Evolutionary conservation across 2,329 filamentous ascomycete species (phyloP), one percentile per base, ranked within the genome.

Genomic region (Clonostachys chloroleuca): DNA sequence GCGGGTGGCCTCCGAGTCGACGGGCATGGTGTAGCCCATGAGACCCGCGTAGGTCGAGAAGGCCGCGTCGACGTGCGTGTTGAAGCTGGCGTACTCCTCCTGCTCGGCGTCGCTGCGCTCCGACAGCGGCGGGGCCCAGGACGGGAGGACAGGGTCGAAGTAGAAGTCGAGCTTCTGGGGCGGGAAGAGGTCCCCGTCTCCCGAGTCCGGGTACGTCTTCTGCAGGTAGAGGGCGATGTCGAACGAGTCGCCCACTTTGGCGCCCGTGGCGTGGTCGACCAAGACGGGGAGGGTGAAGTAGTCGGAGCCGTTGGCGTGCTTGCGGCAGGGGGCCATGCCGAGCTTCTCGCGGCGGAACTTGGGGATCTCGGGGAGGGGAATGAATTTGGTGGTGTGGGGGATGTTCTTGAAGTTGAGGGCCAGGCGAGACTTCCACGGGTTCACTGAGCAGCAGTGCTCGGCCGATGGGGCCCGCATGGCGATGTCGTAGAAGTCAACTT

Each of bases 221-320:
- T 85, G 73, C 3, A 86, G 68, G 54, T 84, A 78, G 24, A 74
- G 61, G 7, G 83, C 83, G 50, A 86, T 86, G 45, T 86, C 83
- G 56, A 84, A 83, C 3, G 81, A 80, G 62, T 87, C 83, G 6
- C 83, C 83, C 4, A 85, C 47, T 0, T 67, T 44, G 1, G 61
- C 49, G 6, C 55, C 56, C 0, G 70, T 74, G 16, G 55, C 47
- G 0, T 66, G 58, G 44, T 84, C 77, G 1, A 65, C 54, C 18
- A 86, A 59, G 40, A 84, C 69, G 2, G 83, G 83, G 0, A 86
- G 70, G 3, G 83, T 87, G 61, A 72, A 71, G 64, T 72, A 86
- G 54, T 82, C 77, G 34, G 63, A 66, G 40, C 80, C 81, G 53
- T 85, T 74, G 51, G 68, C 68, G 47, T 76, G 73, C 49, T 75